Evolutionary conservation across 495 filamentous ascomycete genomes (phyloP).

Genomic region (Aspergillus nidulans): DNA sequence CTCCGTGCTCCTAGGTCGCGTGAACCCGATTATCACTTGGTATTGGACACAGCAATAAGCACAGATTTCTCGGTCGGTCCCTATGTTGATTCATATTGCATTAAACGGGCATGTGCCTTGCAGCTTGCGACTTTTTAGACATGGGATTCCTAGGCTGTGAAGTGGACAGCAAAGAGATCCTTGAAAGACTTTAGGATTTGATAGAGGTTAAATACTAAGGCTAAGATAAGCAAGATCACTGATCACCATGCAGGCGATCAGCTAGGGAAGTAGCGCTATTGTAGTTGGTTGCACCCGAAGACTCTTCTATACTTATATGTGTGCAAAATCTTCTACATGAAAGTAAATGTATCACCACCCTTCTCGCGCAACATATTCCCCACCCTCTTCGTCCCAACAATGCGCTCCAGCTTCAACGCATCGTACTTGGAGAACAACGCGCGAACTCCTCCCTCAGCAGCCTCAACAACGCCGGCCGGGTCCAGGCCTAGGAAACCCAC

Average conservation of each 20-base stretch:
- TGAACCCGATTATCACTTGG: not conserved
- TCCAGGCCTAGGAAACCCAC: constrained; percentile 61
- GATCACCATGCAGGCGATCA: not conserved
- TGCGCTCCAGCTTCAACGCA: constrained; percentile 77
- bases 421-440: constrained; percentile 86
- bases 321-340: constrained; percentile 26
- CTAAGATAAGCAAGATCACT: not conserved
- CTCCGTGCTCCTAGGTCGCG: not conserved
- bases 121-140: not conserved
- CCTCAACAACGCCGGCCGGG: constrained; percentile 35
- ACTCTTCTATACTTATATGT: not conserved
- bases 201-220: not conserved
- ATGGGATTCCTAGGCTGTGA: not conserved
- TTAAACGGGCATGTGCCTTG: not conserved
- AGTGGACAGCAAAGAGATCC: not conserved
- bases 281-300: not conserved
- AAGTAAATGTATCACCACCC: constrained; percentile 80
- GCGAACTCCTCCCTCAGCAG: constrained; percentile 50
- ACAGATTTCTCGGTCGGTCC: not conserved
- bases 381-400: constrained; percentile 75
- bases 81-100: not conserved
- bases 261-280: not conserved
- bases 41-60: no score
- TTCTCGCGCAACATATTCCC: constrained; percentile 65
- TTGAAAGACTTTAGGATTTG: not conserved